phyloP scores from a whole-genome alignment of 2,329 filamentous ascomycete genomes.

The Annulohypoxylon truncatum region DNA sequence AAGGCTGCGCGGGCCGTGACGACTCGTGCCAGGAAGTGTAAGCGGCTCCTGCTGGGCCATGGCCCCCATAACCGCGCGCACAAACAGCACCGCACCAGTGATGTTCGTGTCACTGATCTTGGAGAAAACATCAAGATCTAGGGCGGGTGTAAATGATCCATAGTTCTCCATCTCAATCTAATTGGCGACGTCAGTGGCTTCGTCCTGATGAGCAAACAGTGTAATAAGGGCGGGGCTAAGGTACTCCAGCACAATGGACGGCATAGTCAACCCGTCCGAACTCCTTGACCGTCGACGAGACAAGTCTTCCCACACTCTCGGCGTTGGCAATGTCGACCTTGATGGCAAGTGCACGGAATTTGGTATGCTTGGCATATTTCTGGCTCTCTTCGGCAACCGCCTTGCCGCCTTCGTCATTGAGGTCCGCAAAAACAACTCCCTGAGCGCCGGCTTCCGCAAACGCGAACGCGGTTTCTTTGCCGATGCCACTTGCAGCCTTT shows the following conservation, averaged over 20 bases:
- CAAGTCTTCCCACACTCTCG: conserved; percentile 3
- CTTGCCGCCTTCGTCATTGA: not conserved
- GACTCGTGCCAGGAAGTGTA: not conserved
- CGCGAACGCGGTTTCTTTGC: not conserved
- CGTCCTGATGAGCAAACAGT: not conserved
- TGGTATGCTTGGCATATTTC: not conserved
- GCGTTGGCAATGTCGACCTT: conserved; percentile 11
- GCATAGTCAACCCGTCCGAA: conserved; percentile 28
- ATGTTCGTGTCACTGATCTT: not conserved
- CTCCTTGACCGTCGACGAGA: not conserved
- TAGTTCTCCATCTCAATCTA: not conserved
- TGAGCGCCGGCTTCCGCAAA: conserved; percentile 1
- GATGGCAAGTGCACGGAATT: not conserved
- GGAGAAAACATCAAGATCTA: not conserved
- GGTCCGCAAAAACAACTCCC: conserved; percentile 4
- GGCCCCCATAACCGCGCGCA: conserved; percentile 12
- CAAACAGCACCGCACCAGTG: conserved; percentile 10
- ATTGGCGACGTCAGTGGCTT: not conserved
- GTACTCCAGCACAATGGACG: conserved; percentile 22
- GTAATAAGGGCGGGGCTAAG: not conserved
- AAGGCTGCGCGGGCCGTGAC: conserved; percentile 22
- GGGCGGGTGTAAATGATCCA: not conserved
- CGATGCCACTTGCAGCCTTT: conserved; percentile 11
- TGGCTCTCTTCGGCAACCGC: not conserved
- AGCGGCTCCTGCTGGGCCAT: conserved; percentile 27